Conservation (phyloP, 306 rosid species). For the Vigna radiata region DNA sequence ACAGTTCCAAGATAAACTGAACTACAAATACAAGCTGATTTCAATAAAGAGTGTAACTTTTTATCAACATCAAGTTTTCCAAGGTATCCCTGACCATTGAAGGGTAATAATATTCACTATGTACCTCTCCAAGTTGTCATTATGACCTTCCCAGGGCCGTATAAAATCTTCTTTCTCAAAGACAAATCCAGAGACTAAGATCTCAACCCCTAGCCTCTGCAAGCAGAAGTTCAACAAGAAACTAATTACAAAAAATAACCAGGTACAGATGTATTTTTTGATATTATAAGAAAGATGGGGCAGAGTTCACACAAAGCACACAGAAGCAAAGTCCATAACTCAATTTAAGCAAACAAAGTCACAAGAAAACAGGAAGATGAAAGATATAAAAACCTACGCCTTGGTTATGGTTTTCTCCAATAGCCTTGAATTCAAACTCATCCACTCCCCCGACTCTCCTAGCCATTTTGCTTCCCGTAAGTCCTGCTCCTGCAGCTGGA, state of each 20-base stretch:
- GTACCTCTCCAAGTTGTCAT: slow-evolving; percentile 80
- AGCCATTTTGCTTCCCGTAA: slow-evolving; percentile 74
- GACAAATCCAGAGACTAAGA: slow-evolving; percentile 83
- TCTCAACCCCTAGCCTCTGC: slow-evolving; percentile 90
- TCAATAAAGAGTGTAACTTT: slow-evolving; percentile 24
- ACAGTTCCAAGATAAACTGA: slow-evolving; percentile 33
- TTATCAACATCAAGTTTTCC: slow-evolving; percentile 25
- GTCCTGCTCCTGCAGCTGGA: slow-evolving; percentile 71
- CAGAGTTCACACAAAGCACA: slow-evolving; percentile 32
- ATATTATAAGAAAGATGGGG: slow-evolving; percentile 35
- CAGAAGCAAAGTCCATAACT: slow-evolving; percentile 22
- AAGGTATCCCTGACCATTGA: slow-evolving; percentile 33
- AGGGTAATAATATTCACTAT: slow-evolving; percentile 33
- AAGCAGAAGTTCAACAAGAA: slow-evolving; percentile 39
- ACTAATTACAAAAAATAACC: slow-evolving; percentile 34
- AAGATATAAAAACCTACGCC: slow-evolving; percentile 56
- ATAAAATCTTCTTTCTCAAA: slow-evolving; percentile 84
- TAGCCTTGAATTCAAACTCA: slow-evolving; percentile 64
- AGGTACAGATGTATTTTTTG: slow-evolving; percentile 10
- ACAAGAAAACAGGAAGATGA: slow-evolving; percentile 29
- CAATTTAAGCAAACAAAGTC: slow-evolving; percentile 22
- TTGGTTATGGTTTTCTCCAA: slow-evolving; percentile 66
- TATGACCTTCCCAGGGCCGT: slow-evolving; percentile 88
- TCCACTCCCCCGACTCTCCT: slow-evolving; percentile 67
- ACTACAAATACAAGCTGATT: slow-evolving; percentile 29